Evolutionary conservation across 1,139 yeast genomes (phyloP).

Genomic region (Scheffersomyces quercinus): DNA sequence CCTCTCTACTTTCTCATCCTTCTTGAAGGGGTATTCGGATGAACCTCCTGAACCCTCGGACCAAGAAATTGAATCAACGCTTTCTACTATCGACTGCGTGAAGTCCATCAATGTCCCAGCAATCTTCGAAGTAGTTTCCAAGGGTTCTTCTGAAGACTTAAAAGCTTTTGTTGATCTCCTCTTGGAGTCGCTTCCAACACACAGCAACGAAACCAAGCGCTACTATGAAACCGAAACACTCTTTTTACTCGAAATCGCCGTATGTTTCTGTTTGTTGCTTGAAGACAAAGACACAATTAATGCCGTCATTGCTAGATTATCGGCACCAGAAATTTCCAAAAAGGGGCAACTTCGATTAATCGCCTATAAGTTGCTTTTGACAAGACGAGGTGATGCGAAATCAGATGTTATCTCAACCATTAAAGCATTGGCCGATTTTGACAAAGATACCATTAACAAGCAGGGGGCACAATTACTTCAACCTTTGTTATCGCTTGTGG

Average conservation of each 20-base stretch:
- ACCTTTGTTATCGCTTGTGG: conserved; percentile 55
- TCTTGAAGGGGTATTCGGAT: conserved; percentile 82
- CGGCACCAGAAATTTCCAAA: conserved; percentile 24
- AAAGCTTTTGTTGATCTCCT: conserved; percentile 21
- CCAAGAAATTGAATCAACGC: conserved; percentile 84
- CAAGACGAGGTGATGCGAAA: conserved; percentile 29
- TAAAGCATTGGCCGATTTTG: conserved; percentile 25
- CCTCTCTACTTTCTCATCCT: conserved; percentile 87
- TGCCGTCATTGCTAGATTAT: conserved; percentile 23
- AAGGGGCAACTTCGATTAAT: conserved; percentile 32
- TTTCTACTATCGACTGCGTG: conserved; percentile 80
- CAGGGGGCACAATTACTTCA: conserved; percentile 52
- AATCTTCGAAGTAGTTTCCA: conserved; percentile 48
- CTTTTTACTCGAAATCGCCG: conserved; percentile 55
- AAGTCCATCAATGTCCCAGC: conserved; percentile 60
- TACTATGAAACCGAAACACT: conserved; percentile 55
- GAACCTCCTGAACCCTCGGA: conserved; percentile 90
- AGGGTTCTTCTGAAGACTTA: conserved; percentile 26
- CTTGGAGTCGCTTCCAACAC: conserved; percentile 31
- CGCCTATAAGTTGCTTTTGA: conserved; percentile 44
- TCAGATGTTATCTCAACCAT: conserved; percentile 20
- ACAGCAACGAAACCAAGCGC: conserved; percentile 38
- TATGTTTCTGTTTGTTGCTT: conserved; percentile 50
- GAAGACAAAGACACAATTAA: conserved; percentile 36
- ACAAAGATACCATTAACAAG: conserved; percentile 42